Conservation (phyloP, 2,329 filamentous ascomycete genomes). For the Trichocomaceae sp. region DNA sequence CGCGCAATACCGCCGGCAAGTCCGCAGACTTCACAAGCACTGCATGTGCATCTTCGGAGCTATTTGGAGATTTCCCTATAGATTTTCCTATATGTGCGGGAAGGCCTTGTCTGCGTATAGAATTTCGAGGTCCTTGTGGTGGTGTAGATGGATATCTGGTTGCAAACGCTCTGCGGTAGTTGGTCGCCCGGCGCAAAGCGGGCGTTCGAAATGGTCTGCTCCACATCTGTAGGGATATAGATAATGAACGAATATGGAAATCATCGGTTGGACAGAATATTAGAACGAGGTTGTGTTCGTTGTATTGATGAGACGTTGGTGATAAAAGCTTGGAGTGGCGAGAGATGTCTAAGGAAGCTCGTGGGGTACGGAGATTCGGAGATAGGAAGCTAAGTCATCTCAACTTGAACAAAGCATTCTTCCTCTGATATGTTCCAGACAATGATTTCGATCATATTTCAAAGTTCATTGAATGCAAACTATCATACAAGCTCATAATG, state of each 20-base stretch:
- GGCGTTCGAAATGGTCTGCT: conserved; percentile 20
- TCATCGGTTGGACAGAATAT: background rate
- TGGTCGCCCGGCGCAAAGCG: conserved; percentile 17
- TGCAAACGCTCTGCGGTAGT: conserved; percentile 14
- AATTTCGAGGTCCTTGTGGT: conserved; percentile 27
- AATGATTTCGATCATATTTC: background rate
- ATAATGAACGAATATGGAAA: background rate
- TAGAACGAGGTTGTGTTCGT: background rate
- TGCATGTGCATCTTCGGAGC: conserved; percentile 9
- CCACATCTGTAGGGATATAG: conserved; percentile 24
- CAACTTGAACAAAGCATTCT: background rate
- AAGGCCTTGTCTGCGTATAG: conserved; percentile 20
- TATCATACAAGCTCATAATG: background rate
- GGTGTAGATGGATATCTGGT: conserved; percentile 19
- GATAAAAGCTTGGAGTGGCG: background rate
- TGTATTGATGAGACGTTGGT: background rate
- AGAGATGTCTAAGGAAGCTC: no score
- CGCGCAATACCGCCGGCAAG: conserved; percentile 32
- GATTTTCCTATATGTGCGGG: conserved; percentile 1
- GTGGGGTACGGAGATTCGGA: no score
- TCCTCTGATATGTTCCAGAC: background rate
- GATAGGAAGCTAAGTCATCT: no score
- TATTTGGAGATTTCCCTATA: background rate
- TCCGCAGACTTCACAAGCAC: conserved; percentile 10
- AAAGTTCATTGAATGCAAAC: background rate